These are phyloP conservation scores for Nitzschia sp. DNA, from an alignment of 108 stramenopile species.

Conservation along the genomic window DNA sequence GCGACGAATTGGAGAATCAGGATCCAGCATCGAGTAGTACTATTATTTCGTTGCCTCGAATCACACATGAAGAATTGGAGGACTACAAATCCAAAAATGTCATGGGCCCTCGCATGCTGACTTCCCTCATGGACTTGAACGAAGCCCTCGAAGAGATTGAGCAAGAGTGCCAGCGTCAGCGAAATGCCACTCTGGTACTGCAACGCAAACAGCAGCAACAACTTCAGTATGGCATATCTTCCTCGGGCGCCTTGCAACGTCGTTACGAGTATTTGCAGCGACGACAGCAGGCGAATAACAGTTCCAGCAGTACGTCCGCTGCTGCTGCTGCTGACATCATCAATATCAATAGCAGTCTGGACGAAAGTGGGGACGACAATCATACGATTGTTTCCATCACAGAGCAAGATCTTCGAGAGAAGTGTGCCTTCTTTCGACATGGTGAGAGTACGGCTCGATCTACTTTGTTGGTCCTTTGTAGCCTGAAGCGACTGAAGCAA, in stretches of 20 bases:
- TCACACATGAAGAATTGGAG: constrained; percentile 1
- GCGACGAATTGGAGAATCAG: neutral
- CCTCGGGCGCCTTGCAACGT: constrained; percentile 23
- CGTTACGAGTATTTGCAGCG: constrained; percentile 23
- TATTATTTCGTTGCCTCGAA: constrained; percentile 11
- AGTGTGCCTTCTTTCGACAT: constrained; percentile 57
- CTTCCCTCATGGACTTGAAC: constrained; percentile 34
- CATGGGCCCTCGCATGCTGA: constrained; percentile 7
- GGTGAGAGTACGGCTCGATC: constrained; percentile 56
- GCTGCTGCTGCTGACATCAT: no score
- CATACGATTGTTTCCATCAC: constrained; percentile 23
- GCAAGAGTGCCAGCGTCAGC: constrained; percentile 20
- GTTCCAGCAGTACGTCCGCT: neutral
- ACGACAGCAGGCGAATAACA: constrained; percentile 7
- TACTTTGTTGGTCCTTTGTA: constrained; percentile 40
- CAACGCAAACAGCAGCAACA: constrained; percentile 5
- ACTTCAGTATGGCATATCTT: constrained; percentile 12
- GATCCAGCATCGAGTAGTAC: neutral
- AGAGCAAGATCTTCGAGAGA: constrained; percentile 54
- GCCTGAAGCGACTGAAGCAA: constrained; percentile 47
- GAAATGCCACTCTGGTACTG: neutral
- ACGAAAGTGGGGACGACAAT: neutral
- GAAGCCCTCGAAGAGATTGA: constrained; percentile 50
- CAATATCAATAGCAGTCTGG: no score
- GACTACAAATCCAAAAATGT: neutral